Evolutionary conservation across 345 rosid species (phyloP), one percentile per base, ranked within the genome.

Genomic region (Gossypium australe): DNA sequence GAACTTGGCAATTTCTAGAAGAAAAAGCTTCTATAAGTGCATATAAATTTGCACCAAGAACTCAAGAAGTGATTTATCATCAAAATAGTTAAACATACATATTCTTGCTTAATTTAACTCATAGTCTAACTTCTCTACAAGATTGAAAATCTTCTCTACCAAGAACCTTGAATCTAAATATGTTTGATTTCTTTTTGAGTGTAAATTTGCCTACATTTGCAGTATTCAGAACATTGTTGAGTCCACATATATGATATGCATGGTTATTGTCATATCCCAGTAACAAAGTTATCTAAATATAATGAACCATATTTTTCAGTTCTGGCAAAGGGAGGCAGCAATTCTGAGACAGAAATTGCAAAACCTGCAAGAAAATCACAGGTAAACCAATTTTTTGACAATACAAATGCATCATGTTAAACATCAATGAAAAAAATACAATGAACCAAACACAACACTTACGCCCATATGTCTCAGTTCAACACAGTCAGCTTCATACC

Each of bases 251-350:
- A 69, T 10, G 11, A 45, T 12, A 67, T 16, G 25, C 22, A 68
- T 49, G 45, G 25, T 55, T 52, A 34, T 38, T 13, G 51, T 41
- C n/a, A 69, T 71, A 11, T 7, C 41, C 41, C 34, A 34, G n/a
- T 8, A 11, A 18, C 51, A 45, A 60, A 24, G 16, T 45, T 48
- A 24, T 27, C 45, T 59, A 17, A 24, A 58, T 20, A 14, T 18
- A 11, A 49, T 17, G 18, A 29, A n/a, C 74, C 57, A 65, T 81
- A 52, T 53, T 84, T 84, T 61, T 64, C 79, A 94, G 98, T 90
- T 83, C 80, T 94, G 97, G 98, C 90, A 88, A 71, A 88, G 81
- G 78, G 98, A 92, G 85, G 92, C 89, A 60, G 89, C 87, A 66
- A 77, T 86, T 76, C 78, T 94, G 72, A 89, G 89, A 84, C 87